Evolutionary conservation across 441 rosid species (phyloP), one percentile per base, ranked within the genome.

Genomic region (Hypseocharis bilobata): DNA sequence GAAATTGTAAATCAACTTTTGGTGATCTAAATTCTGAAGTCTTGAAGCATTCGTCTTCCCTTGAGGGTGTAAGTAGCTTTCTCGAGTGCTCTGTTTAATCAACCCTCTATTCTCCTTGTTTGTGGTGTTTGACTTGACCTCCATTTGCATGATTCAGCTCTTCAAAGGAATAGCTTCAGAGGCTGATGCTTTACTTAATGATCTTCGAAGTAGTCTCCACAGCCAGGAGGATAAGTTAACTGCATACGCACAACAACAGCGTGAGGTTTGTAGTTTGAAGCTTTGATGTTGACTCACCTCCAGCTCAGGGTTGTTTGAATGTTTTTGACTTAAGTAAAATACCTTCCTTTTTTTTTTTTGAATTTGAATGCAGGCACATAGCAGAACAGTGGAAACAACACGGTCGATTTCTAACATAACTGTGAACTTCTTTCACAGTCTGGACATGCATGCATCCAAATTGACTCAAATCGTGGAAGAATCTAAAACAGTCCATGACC

Each of bases 101-200:
- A 20, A 49, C 26, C 42, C 25, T 26, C 61, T 1, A 30, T 59
- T 73, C 57, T 58, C 58, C 44, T 68, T 56, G 17, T 63, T 68
- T 42, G 63, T 44, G 52, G 44, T 23, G 38, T 72, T 63, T 82
- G 55, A 71, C 65, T 29, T 38, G 55, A 71, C 65, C 34, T 38
- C 65, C 26, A 29, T 59, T 54, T 75, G n/a, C 65, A 70, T 70
- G 76, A 29, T 83, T 73, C 83, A 94, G 98, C 92, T 91, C 74
- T 91, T 89, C 78, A 82, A 80, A 72, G 84, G 85, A 81, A 85
- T 94, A 78, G 89, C 98, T 70, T 82, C 90, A 0, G 95, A 88
- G 73, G 98, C 99, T 71, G 95, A 89, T 72, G 80, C 82, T n/a
- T 76, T 94, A 62, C 80, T 91, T 26, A 83, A 76, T 72, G 95